Evolutionary conservation across 2,329 filamentous ascomycete genomes (phyloP).

Genomic region (Fusarium dlaminii): DNA sequence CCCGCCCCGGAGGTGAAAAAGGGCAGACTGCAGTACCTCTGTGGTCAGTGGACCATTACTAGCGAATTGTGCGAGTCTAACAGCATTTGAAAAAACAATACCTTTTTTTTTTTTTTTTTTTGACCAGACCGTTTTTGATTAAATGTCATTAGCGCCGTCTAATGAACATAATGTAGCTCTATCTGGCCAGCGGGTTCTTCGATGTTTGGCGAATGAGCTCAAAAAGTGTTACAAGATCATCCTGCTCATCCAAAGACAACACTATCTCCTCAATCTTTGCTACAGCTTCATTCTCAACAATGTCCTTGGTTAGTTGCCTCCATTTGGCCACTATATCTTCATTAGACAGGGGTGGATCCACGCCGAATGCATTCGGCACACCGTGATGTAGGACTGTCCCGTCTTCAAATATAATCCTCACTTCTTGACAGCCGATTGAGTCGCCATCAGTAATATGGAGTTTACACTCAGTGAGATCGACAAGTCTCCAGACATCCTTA

Average conservation of each 20-base stretch:
- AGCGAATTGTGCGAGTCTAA: not conserved
- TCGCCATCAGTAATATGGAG: not conserved
- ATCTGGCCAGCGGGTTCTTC: not conserved
- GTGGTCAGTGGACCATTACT: not conserved
- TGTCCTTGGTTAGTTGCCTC: not conserved
- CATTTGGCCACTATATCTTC: not conserved
- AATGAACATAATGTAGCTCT: not conserved
- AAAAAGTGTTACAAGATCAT: not conserved
- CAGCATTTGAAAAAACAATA: not conserved
- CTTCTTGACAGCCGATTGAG: not conserved
- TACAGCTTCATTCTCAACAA: not conserved
- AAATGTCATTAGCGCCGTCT: not conserved
- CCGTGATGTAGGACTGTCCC: not conserved
- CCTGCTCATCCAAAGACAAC: not conserved
- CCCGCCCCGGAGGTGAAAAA: not conserved
- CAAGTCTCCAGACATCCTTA: not conserved
- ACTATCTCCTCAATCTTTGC: not conserved
- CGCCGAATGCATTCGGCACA: not conserved
- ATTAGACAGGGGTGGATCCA: not conserved
- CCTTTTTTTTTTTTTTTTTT: too few relatives aligned
- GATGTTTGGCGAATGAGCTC: not conserved
- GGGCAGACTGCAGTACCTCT: not conserved
- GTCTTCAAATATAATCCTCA: not conserved
- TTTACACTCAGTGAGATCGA: not conserved
- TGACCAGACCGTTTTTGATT: not conserved